Evolutionary conservation across 352 stramenopile species (phyloP), one percentile per base, ranked within the genome.

Genomic region (Phytophthora pseudosyringae): DNA sequence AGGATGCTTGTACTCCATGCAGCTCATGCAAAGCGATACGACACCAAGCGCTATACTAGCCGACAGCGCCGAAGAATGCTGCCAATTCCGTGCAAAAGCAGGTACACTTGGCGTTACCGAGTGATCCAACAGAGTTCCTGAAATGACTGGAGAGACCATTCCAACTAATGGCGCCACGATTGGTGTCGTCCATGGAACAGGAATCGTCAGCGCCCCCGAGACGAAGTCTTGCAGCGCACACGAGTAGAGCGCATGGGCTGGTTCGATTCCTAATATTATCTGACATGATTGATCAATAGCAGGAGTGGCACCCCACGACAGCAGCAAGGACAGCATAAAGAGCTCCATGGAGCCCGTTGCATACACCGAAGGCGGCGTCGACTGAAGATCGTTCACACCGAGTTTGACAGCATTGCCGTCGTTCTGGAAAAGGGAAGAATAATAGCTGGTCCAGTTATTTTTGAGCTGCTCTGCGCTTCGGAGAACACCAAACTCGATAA

Each of bases 1-100:
- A 9, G 79, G 75, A 55, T 89, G 83, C 45, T 86, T 87, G 58
- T 89, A 80, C 41, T 93, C 88, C 88, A 95, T 95, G 25, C 89
- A 68, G 35, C 82, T 93, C 81, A 93, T 93, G 35, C 83, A 93
- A 3, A 94, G 56, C 2, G 88, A 89, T 0, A 94, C 76, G 29
- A 94, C 80, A 3, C 81, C 81, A 26, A 94, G 67, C 3, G 86
- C 86, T 9, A 93, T 56, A 31, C 75, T 91, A 1, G 80, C 82
- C 15, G 82, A 90, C 15, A 93, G 47, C 3, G 81, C 81, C 1
- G 86, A 83, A 2, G 84, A 95, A 53, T 92, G 82, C 59, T 91
- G 83, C 83, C 83, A 94, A 54, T 91, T 88, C 9, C 74, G 75
- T 2, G 69, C 60, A 55, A 90, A 91, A 15, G 67, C 67, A 59